A percentile compares a stretch with the other conserved stretches of the same genome.
These are phyloP conservation scores for Mortierella sp. DNA, from an alignment of 371 early-diverging fungal species.

Conservation along the genomic window DNA sequence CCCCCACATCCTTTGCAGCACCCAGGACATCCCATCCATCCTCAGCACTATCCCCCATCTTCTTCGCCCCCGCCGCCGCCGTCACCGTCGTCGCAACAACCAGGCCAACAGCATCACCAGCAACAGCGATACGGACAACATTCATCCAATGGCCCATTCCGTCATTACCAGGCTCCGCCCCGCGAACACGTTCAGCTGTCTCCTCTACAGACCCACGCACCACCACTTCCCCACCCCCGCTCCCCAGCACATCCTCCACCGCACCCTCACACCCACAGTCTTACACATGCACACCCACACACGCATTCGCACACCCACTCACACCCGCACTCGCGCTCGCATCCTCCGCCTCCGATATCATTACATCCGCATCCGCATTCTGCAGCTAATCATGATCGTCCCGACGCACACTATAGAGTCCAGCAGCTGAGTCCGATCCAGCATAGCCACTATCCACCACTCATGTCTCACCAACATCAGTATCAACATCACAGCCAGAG, in stretches of 20 bases:
- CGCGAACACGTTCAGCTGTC: constrained; percentile 1
- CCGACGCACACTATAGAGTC: constrained; percentile 7
- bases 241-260: constrained; percentile 9
- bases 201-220: constrained; percentile 1
- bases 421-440: constrained; percentile 5
- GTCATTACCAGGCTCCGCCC: constrained; percentile 6
- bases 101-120: constrained; percentile 3
- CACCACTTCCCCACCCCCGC: constrained; percentile 2
- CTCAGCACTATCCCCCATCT: constrained; percentile 10
- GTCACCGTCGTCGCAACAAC: neutral
- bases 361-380: constrained; percentile 15
- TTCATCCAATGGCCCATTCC: neutral
- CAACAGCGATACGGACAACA: constrained; percentile 9
- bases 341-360: neutral
- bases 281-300: constrained; percentile 1
- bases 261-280: too few relatives aligned
- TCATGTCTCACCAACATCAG: constrained; percentile 2
- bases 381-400: constrained; percentile 20
- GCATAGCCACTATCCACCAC: constrained; percentile 17
- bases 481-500: neutral
- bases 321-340: constrained; percentile 14
- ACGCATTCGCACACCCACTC: constrained; percentile 7
- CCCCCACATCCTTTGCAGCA: neutral
- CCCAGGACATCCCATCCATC: constrained; percentile 2
- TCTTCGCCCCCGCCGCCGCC: neutral